Evolutionary conservation across 257 asterid genomes (phyloP).

Genomic region (Lantana camara): DNA sequence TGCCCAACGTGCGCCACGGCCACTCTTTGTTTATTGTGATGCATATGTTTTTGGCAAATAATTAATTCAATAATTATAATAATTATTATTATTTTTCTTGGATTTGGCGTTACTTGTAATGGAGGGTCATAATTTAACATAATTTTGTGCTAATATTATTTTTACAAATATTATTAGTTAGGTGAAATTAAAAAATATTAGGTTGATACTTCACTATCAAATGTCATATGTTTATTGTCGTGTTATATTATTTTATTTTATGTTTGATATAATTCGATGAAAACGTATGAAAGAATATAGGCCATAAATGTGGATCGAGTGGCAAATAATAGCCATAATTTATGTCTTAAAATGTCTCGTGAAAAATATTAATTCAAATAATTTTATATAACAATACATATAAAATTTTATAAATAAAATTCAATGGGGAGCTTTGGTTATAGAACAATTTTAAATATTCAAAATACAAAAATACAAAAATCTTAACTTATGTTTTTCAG

Average conservation of each 20-base stretch:
- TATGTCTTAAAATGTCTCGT: no score
- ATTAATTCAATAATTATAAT: not conserved
- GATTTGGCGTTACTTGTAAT: not conserved
- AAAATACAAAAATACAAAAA: no score
- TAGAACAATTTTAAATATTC: no score
- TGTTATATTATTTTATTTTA: not conserved
- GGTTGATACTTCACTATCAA: not conserved
- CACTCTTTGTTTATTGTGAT: slow-evolving; percentile 19
- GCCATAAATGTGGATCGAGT: not conserved
- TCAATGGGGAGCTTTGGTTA: no score
- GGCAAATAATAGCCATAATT: not conserved
- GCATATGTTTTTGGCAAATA: not conserved
- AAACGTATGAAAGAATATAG: no score
- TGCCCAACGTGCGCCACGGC: no score
- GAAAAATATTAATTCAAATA: no score
- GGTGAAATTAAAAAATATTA: not conserved
- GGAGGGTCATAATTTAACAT: not conserved
- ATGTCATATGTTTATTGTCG: not conserved
- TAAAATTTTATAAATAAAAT: no score
- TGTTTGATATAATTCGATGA: not conserved
- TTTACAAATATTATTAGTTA: not conserved
- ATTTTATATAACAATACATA: no score
- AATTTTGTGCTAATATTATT: no score
- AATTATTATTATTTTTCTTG: not conserved
- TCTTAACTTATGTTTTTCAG: no score